Conservation (phyloP, 495 filamentous ascomycete genomes). For the Chaetomium fimeti region DNA sequence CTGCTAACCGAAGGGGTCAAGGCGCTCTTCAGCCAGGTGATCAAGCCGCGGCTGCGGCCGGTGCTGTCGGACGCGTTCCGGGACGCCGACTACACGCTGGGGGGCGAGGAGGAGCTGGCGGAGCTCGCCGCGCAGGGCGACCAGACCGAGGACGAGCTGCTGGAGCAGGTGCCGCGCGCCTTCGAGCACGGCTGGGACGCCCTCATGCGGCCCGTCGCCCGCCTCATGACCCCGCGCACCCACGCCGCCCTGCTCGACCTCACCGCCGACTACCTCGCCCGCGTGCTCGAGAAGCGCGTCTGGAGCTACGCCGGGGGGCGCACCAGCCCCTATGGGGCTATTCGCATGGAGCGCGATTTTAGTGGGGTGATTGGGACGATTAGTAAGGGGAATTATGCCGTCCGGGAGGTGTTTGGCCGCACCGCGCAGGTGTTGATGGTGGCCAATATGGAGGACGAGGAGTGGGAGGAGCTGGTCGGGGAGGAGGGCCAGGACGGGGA, state of each 20-base stretch:
- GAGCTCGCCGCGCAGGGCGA: constrained; percentile 51
- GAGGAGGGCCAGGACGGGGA: constrained; percentile 42
- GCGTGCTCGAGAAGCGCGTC: constrained; percentile 83
- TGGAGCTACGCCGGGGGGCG: constrained; percentile 74
- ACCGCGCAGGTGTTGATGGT: constrained; percentile 84
- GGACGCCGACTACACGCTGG: constrained; percentile 75
- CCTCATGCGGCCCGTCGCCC: constrained; percentile 75
- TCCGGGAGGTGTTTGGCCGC: constrained; percentile 75
- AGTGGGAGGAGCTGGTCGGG: constrained; percentile 73
- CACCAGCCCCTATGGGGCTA: constrained; percentile 78
- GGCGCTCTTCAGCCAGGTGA: constrained; percentile 82
- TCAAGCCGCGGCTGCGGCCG: constrained; percentile 82
- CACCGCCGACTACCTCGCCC: constrained; percentile 68
- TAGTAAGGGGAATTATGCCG: constrained; percentile 71
- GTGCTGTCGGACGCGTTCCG: constrained; percentile 86
- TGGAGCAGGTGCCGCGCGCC: constrained; percentile 63
- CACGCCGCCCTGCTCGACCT: constrained; percentile 69
- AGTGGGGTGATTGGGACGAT: constrained; percentile 73
- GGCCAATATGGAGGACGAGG: constrained; percentile 96
- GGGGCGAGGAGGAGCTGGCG: constrained; percentile 50
- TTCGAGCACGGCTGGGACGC: constrained; percentile 84
- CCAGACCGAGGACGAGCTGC: constrained; percentile 51
- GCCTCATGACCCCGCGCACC: constrained; percentile 71
- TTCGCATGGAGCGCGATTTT: constrained; percentile 85
- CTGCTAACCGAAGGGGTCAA: constrained; percentile 77